Evolutionary conservation across 805 yeast species (phyloP).

Genomic region (Tanozyma kutaoensis): DNA sequence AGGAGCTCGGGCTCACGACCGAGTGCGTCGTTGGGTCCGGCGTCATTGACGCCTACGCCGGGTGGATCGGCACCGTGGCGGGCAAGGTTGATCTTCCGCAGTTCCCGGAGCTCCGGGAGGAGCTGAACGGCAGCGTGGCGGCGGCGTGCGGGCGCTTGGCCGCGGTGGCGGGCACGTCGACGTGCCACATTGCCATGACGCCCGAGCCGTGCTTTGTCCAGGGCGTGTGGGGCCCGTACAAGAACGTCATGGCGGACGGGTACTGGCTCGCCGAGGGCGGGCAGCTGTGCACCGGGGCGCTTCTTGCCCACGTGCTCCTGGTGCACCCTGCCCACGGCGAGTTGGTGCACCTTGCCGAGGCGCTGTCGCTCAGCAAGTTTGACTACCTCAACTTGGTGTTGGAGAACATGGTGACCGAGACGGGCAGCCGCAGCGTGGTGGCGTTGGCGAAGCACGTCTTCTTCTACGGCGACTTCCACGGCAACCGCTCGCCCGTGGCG

Average conservation of each 20-base stretch:
- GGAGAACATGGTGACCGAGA: slow-evolving; percentile 47
- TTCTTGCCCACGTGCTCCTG: slow-evolving; percentile 74
- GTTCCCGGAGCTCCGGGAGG: slow-evolving; percentile 35
- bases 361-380: slow-evolving; percentile 60
- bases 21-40: slow-evolving; percentile 85
- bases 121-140: slow-evolving; percentile 29
- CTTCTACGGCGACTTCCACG: slow-evolving; percentile 93
- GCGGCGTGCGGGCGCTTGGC: slow-evolving; percentile 78
- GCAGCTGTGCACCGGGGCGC: slow-evolving; percentile 95
- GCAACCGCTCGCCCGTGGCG: slow-evolving; percentile 96
- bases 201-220: slow-evolving; percentile 77
- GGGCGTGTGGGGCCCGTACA: slow-evolving; percentile 98
- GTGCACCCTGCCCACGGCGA: slow-evolving; percentile 83
- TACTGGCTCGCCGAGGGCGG: slow-evolving; percentile 98
- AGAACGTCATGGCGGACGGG: slow-evolving; percentile 82
- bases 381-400: slow-evolving; percentile 70
- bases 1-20: slow-evolving; percentile 70
- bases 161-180: slow-evolving; percentile 97
- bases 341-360: slow-evolving; percentile 52
- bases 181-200: slow-evolving; percentile 88
- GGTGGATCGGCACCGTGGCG: slow-evolving; percentile 98
- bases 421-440: slow-evolving; percentile 57
- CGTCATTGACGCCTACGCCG: slow-evolving; percentile 96
- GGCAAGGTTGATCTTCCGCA: slow-evolving; percentile 60
- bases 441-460: slow-evolving; percentile 74